Base-by-base conservation (phyloP, 495 filamentous ascomycete genomes). In the Tuber magnatum region DNA sequence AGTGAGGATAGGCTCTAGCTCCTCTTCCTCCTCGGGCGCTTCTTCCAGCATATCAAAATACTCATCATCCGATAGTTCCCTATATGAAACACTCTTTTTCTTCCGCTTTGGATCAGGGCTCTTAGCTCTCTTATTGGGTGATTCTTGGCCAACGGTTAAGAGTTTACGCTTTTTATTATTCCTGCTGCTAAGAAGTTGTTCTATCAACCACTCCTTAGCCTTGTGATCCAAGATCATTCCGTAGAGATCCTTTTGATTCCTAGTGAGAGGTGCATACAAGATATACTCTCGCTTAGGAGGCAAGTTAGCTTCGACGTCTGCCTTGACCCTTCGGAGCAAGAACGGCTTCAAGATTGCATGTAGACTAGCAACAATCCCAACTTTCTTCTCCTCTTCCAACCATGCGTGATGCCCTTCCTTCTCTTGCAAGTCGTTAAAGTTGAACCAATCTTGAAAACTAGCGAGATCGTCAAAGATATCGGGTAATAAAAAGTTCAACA, bases 271-370 rank as follows among this genome's bases (percentile, higher is more conserved):
- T 7, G 95, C 94, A 75, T 92, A 98, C 9, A 99, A 84, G 32
- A 99, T 91, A 81, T 99, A 99, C 83, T 99, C 95, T 46, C 95
- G 89, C 85, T 99, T 99, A 84, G 93, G 93, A 0, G 95, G 95
- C n/a, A 99, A 84, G 70, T 91, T 87, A 32, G 89, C 90, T 81
- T 96, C 93, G 2, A 99, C 95, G 83, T 99, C 95, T 1, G 92
- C 90, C 84, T 99, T 99, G 73, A 98, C 88, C 41, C 95, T 87
- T 12, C 95, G 88, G 14, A 99, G 86, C 0, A 99, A 87, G 78
- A 99, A 92, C 0, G 95, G 95, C 77, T 97, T 97, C 2, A 99
- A 84, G 43, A 99, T 93, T 0, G 93, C 89, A 82, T 98, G 95
- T 80, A 99, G 91, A 51, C 93, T 93, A 43, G 92, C 90, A 14